Conservation (phyloP, 805 yeast species). For the Metschnikowia shivogae region DNA sequence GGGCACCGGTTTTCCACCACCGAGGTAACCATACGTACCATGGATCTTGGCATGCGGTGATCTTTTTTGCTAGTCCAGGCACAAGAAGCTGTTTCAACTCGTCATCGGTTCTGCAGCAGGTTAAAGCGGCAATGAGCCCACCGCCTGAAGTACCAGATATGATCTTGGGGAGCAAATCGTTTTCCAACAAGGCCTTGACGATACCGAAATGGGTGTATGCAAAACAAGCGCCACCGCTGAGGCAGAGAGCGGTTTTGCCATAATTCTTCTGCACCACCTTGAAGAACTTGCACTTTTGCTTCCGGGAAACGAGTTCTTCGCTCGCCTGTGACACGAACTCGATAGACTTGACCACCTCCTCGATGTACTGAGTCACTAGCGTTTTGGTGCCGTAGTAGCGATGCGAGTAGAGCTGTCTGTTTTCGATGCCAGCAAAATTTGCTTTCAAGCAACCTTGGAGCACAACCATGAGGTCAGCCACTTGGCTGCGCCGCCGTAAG, state of each 20-base stretch:
- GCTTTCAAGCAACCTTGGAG: slow-evolving; percentile 65
- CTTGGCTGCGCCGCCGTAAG: slow-evolving; percentile 26
- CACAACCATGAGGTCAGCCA: slow-evolving; percentile 48
- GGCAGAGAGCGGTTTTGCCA: slow-evolving; percentile 68
- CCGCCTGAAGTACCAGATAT: slow-evolving; percentile 82
- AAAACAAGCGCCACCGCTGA: slow-evolving; percentile 79
- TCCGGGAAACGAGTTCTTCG: slow-evolving; percentile 28
- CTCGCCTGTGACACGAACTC: slow-evolving; percentile 37
- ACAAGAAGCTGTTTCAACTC: slow-evolving; percentile 54
- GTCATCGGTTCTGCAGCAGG: slow-evolving; percentile 64
- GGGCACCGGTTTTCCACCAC: slow-evolving; percentile 72
- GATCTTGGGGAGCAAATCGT: slow-evolving; percentile 61
- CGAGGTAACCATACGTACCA: slow-evolving; percentile 57
- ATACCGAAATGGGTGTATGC: slow-evolving; percentile 77
- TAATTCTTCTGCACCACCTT: slow-evolving; percentile 55
- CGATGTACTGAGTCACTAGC: slow-evolving; percentile 51
- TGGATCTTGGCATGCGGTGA: slow-evolving; percentile 68
- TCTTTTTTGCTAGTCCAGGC: slow-evolving; percentile 58
- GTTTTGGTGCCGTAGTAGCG: slow-evolving; percentile 71
- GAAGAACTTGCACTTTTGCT: slow-evolving; percentile 50
- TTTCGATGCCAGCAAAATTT: slow-evolving; percentile 78
- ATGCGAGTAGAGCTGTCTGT: slow-evolving; percentile 66
- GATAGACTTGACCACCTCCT: slow-evolving; percentile 48
- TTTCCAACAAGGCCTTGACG: slow-evolving; percentile 64
- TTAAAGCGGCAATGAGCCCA: slow-evolving; percentile 69